Evolutionary conservation across 306 rosid genomes (phyloP), one percentile per base, ranked within the genome.

Genomic region (Inga oerstediana): DNA sequence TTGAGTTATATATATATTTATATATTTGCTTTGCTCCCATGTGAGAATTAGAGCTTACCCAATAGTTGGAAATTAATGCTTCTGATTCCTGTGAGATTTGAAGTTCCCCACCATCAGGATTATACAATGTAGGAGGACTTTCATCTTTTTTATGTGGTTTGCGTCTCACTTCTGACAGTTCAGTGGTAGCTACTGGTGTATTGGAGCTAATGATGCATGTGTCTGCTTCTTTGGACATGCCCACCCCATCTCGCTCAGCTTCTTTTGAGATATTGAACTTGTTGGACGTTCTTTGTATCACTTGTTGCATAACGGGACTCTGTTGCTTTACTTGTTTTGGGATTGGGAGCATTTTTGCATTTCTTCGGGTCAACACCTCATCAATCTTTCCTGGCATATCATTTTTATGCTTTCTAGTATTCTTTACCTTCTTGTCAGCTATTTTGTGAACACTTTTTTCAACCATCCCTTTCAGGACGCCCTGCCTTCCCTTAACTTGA

Each of bases 331-430:
- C 34, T 74, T 85, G 87, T 76, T 84, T 86, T 35, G 81, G 12
- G 49, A 82, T 79, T 76, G 16, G 61, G 15, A 71, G 79, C 72
- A 74, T 48, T 22, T 80, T 68, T 72, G 84, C 86, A 74, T 82
- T 89, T 86, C 87, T 91, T 85, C 85, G 82, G 20, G 80, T 78
- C 73, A 65, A 72, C 80, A 84, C 82, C 75, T 88, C 87, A 59
- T 85, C 89, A 73, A 80, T 83, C 82, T 88, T 89, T 74, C 81
- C 88, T 61, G 84, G 82, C 80, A 77, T 73, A 76, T 85, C 97
- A 12, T n/a, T 85, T 54, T 87, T 86, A 49, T 79, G 83, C 79
- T 82, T 85, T 80, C 67, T 84, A 70, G 82, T 78, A 73, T 78
- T 79, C 78, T 87, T 89, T 58, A 72, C 85, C 74, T 84, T 91